Conservation (phyloP, 371 early-diverging fungal species). For the Mycotypha africana region DNA sequence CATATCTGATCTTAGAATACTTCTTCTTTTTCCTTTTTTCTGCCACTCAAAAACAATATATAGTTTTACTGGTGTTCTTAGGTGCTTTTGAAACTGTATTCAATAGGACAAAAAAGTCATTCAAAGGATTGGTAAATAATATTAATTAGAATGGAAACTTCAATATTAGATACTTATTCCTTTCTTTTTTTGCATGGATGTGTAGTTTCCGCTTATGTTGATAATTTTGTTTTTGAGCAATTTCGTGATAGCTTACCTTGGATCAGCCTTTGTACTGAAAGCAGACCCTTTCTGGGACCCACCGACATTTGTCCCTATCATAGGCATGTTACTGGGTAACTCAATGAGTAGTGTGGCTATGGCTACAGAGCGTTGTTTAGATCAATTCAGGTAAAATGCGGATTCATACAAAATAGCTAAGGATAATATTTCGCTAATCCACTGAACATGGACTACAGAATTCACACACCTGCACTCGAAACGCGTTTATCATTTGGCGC, state of each 20-base stretch:
- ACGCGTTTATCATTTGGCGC: conserved; percentile 75
- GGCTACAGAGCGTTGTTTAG: conserved; percentile 61
- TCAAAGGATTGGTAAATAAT: conserved; percentile 30
- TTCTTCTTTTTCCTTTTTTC: too few species aligned
- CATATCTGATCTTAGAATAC: too few species aligned
- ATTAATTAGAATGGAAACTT: too few species aligned
- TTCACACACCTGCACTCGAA: conserved; percentile 70
- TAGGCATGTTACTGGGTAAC: conserved; percentile 87
- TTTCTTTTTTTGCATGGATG: background rate
- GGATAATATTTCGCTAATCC: too few species aligned
- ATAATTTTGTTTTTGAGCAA: conserved; percentile 43
- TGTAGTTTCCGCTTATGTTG: conserved; percentile 44
- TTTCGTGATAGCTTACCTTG: conserved; percentile 45
- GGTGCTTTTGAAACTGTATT: conserved; percentile 40
- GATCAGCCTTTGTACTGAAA: conserved; percentile 63
- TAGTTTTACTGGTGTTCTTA: conserved; percentile 31
- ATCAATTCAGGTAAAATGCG: conserved; percentile 46
- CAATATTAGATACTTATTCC: too few species aligned
- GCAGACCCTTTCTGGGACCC: conserved; percentile 71
- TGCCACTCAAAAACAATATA: too few species aligned
- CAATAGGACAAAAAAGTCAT: conserved; percentile 37
- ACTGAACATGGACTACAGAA: conserved; percentile 28
- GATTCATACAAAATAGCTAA: too few species aligned
- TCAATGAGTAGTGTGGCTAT: conserved; percentile 80
- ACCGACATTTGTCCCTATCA: conserved; percentile 76